Evolutionary conservation across 345 rosid genomes (phyloP).

Genomic region (Sonneratia alba): DNA sequence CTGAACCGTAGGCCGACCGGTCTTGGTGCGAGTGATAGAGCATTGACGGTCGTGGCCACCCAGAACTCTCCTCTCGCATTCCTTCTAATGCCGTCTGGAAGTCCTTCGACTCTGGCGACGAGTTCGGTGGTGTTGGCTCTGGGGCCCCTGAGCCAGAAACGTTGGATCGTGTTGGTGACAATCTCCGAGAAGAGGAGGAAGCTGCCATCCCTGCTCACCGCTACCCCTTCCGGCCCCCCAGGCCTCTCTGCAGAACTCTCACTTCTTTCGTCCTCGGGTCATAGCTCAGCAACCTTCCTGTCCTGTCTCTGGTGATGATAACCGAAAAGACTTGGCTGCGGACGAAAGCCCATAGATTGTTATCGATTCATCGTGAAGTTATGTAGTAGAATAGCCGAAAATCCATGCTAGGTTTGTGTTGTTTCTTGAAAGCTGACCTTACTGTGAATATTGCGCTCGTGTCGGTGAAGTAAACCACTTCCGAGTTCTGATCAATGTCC

Average conservation of each 20-base stretch:
- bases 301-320: neutral
- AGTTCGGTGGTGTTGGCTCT: slow-evolving; percentile 5
- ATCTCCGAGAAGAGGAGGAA: slow-evolving; percentile 2
- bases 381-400: no score
- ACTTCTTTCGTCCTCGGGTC: slow-evolving; percentile 5
- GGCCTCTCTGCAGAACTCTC: slow-evolving; percentile 6
- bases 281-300: slow-evolving; percentile 17
- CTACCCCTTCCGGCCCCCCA: slow-evolving; percentile 8
- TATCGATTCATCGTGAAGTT: neutral
- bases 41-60: neutral
- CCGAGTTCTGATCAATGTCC: slow-evolving; percentile 6
- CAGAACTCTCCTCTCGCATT: slow-evolving; percentile 4
- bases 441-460: slow-evolving; percentile 2
- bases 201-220: slow-evolving; percentile 5
- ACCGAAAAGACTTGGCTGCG: neutral
- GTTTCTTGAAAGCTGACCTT: neutral
- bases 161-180: neutral
- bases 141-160: slow-evolving; percentile 7
- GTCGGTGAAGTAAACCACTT: slow-evolving; percentile 10
- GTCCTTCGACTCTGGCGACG: neutral
- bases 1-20: slow-evolving; percentile 2
- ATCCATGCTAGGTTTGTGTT: no score
- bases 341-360: neutral
- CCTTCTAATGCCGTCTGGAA: neutral
- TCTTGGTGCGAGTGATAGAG: neutral